These are phyloP conservation scores for Phaeosphaeria sp. DNA, from an alignment of 2,329 filamentous ascomycete genomes.

Conservation along the genomic window DNA sequence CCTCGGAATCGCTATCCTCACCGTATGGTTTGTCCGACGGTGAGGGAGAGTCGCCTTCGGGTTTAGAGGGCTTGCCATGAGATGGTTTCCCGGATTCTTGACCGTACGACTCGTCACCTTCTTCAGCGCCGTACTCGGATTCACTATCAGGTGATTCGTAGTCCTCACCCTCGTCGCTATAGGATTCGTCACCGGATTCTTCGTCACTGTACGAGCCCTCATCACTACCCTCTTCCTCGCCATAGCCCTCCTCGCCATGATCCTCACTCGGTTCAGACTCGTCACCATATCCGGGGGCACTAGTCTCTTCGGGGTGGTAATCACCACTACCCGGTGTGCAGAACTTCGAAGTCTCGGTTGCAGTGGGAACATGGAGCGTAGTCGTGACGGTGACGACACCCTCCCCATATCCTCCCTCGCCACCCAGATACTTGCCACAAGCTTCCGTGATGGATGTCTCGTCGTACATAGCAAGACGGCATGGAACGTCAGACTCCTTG, in stretches of 20 bases:
- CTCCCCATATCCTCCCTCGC: not conserved
- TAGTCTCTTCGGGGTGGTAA: not conserved
- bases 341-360: not conserved
- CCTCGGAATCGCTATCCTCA: no score
- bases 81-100: not conserved
- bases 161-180: not conserved
- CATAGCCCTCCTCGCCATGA: not conserved
- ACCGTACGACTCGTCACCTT: not conserved
- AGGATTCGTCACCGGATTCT: not conserved
- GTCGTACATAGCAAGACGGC: constrained; percentile 18
- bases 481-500: constrained; percentile 13
- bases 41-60: not conserved
- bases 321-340: not conserved
- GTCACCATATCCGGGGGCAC: not conserved
- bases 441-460: constrained; percentile 12
- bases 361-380: not conserved
- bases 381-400: not conserved
- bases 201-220: not conserved
- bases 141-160: no score
- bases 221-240: not conserved
- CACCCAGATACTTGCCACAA: constrained; percentile 17
- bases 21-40: no score
- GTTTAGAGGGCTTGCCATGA: not conserved
- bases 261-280: no score
- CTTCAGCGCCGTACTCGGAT: not conserved